These are phyloP conservation scores for Naematelia encephala DNA, from an alignment of 768 basidiomycete species.

Conservation along the genomic window DNA sequence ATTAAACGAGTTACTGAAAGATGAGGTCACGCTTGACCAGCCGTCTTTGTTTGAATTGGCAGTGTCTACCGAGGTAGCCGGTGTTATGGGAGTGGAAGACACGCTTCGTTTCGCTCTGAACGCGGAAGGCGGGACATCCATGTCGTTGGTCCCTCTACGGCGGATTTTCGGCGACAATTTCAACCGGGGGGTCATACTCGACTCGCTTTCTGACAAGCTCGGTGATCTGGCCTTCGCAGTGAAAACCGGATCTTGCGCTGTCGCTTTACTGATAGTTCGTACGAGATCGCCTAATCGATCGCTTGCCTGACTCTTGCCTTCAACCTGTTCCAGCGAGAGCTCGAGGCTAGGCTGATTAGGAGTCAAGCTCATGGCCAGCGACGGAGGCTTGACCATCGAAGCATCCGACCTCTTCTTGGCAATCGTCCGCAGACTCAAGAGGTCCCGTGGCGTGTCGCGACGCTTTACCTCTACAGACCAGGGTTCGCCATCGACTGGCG, in stretches of 20 bases:
- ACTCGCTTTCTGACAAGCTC: constrained; percentile 3
- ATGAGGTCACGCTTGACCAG: constrained; percentile 37
- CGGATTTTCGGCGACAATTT: background rate
- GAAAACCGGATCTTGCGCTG: constrained; percentile 22
- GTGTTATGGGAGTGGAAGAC: background rate
- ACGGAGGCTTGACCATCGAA: constrained; percentile 10
- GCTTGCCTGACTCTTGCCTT: constrained; percentile 16
- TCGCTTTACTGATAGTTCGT: constrained; percentile 37
- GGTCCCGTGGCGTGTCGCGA: constrained; percentile 34
- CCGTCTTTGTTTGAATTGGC: constrained; percentile 17
- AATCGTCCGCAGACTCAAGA: constrained; percentile 31
- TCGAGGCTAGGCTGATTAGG: constrained; percentile 33
- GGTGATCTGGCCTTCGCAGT: constrained; percentile 8
- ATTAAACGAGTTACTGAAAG: constrained; percentile 39
- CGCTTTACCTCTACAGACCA: constrained; percentile 35
- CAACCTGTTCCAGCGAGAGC: constrained; percentile 33
- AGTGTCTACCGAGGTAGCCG: background rate
- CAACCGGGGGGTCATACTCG: background rate
- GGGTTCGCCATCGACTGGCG: constrained; percentile 1
- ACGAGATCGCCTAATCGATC: constrained; percentile 31
- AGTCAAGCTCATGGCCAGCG: constrained; percentile 20
- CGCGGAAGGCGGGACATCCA: constrained; percentile 15
- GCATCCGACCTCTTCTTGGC: constrained; percentile 35
- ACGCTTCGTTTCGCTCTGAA: background rate
- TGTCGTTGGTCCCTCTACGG: background rate